These are phyloP conservation scores for Mortierella sp. DNA, from an alignment of 371 early-diverging fungal genomes.

Conservation along the genomic window DNA sequence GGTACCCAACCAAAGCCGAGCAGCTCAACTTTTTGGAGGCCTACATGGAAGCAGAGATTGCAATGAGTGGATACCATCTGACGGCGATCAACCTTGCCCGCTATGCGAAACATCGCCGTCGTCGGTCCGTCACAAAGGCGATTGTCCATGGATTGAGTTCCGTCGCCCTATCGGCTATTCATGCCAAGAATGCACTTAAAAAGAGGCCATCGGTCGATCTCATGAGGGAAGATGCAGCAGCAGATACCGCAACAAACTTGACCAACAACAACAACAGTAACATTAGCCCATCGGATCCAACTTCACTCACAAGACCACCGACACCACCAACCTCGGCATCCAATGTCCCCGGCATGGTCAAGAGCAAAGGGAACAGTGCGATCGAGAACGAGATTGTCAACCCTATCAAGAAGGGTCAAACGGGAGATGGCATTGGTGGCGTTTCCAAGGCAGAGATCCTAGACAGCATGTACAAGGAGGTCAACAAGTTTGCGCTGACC, in stretches of 20 bases:
- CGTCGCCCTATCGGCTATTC: constrained; percentile 20
- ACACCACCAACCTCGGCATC: neutral
- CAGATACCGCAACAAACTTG: too few species aligned
- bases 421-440: constrained; percentile 23
- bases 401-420: constrained; percentile 10
- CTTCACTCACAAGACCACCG: neutral
- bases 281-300: too few species aligned
- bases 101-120: constrained; percentile 21
- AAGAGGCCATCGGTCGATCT: constrained; percentile 16
- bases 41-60: constrained; percentile 72
- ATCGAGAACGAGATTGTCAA: constrained; percentile 14
- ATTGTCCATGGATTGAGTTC: constrained; percentile 28
- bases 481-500: constrained; percentile 68
- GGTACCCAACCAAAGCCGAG: constrained; percentile 72
- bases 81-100: constrained; percentile 36
- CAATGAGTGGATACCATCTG: constrained; percentile 34
- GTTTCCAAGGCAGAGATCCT: constrained; percentile 47
- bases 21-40: constrained; percentile 74
- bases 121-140: constrained; percentile 14
- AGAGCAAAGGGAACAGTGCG: constrained; percentile 26
- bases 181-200: constrained; percentile 20
- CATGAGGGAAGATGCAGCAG: constrained; percentile 20
- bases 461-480: constrained; percentile 56
- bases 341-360: neutral
- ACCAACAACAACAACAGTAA: too few species aligned